Evolutionary conservation across 805 yeast genomes (phyloP).

Genomic region (Candida ovalis): DNA sequence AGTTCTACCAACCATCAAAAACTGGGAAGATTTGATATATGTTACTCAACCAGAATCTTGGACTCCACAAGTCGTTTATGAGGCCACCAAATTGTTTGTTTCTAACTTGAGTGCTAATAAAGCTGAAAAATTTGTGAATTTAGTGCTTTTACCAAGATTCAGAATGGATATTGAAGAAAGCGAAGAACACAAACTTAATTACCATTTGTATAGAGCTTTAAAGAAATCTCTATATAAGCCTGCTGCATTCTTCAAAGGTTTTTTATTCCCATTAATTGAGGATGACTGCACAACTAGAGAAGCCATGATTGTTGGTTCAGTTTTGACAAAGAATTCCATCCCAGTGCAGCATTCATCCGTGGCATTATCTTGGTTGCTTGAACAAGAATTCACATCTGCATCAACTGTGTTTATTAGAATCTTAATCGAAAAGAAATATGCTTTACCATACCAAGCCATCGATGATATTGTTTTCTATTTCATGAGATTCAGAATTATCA

Average conservation of each 20-base stretch:
- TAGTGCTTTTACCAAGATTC: constrained; percentile 67
- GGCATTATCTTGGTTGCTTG: constrained; percentile 80
- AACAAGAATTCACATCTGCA: constrained; percentile 83
- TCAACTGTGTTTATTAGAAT: constrained; percentile 87
- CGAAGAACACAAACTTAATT: constrained; percentile 77
- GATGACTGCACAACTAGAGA: constrained; percentile 88
- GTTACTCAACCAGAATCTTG: constrained; percentile 90
- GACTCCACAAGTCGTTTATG: constrained; percentile 94
- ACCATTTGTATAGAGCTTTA: constrained; percentile 87
- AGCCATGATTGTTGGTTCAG: constrained; percentile 93
- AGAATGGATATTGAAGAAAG: constrained; percentile 67
- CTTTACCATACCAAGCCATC: constrained; percentile 93
- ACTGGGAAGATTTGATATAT: constrained; percentile 93
- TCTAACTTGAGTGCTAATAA: constrained; percentile 84
- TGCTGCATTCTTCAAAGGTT: constrained; percentile 96
- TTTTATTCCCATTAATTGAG: constrained; percentile 85
- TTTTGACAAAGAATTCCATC: constrained; percentile 80
- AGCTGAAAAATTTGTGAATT: constrained; percentile 77
- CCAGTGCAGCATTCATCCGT: constrained; percentile 97
- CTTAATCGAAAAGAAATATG: constrained; percentile 89
- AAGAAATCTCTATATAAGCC: constrained; percentile 95
- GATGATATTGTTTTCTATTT: constrained; percentile 93
- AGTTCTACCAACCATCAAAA: constrained; percentile 84
- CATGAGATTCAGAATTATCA: constrained; percentile 77
- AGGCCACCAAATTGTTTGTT: constrained; percentile 91